These are phyloP conservation scores for Clohesyomyces aquaticus DNA, from an alignment of 495 filamentous ascomycete species.

Conservation along the genomic window DNA sequence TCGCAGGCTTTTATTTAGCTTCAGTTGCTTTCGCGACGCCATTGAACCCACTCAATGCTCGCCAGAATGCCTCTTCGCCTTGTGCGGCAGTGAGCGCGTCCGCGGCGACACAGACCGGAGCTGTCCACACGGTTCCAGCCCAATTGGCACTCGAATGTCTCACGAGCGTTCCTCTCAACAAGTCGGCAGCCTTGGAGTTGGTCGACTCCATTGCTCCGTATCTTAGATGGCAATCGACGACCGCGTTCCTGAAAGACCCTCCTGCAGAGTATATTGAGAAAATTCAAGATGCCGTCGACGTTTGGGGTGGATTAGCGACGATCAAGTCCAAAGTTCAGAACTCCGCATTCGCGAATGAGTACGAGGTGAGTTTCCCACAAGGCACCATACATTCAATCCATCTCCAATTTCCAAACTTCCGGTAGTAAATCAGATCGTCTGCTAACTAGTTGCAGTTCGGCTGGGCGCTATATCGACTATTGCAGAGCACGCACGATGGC, in stretches of 20 bases:
- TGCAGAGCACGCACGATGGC: slow-evolving; percentile 45
- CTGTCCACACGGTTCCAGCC: slow-evolving; percentile 34
- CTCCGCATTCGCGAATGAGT: slow-evolving; percentile 41
- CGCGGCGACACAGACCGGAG: slow-evolving; percentile 24
- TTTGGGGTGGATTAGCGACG: slow-evolving; percentile 39
- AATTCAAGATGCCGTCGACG: slow-evolving; percentile 42
- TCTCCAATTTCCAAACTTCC: too few relatives aligned
- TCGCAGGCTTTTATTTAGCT: slow-evolving; percentile 21
- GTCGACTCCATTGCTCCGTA: slow-evolving; percentile 41
- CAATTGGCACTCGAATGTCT: slow-evolving; percentile 41
- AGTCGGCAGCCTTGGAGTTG: slow-evolving; percentile 34
- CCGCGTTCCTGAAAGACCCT: slow-evolving; percentile 43
- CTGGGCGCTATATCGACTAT: slow-evolving; percentile 39
- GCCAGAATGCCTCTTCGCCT: slow-evolving; percentile 28
- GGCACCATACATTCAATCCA: too few relatives aligned
- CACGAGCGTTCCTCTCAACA: slow-evolving; percentile 40
- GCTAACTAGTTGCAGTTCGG: slow-evolving; percentile 36
- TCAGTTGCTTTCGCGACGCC: slow-evolving; percentile 26
- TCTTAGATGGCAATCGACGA: slow-evolving; percentile 45
- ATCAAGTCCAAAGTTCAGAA: slow-evolving; percentile 36
- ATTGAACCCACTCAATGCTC: slow-evolving; percentile 11
- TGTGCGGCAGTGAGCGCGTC: slow-evolving; percentile 36
- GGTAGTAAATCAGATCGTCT: too few relatives aligned
- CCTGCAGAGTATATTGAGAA: slow-evolving; percentile 45
- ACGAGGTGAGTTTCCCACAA: slow-evolving; percentile 26